Base-by-base conservation (phyloP, 2,329 filamentous ascomycete species). In the Pyrenophora teres region DNA sequence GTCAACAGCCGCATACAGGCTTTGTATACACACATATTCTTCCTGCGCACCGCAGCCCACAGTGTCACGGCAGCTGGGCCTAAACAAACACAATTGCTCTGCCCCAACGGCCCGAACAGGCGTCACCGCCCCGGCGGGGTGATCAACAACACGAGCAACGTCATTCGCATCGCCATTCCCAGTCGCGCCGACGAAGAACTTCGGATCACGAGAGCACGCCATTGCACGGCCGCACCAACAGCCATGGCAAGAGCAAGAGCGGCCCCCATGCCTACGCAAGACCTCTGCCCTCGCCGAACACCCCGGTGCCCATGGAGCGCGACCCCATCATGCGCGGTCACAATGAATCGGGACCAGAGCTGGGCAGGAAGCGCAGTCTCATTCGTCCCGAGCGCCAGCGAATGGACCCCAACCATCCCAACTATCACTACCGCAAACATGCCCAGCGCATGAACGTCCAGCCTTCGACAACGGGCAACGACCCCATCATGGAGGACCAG, bases 381-480 rank as follows among this genome's bases (percentile, higher is more conserved):
- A 87, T 99, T 69, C 83, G 89, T 56, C 94, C 94, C 0, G 94
- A 99, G 76, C 85, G 94, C 60, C 88, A 88, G 67, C 85, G 89
- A 63, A 90, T 96, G 62, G 89, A 92, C 63, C 86, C 83, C 59
- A 89, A 92, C 63, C 92, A 97, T 71, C 92, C 92, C 12, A 95
- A 97, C 73, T 99, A 97, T 70, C 84, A 97, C 76, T 99, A 99
- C 75, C 87, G 91, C 62, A 89, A 96, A 72, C 92, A 96, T 83
- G 92, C 95, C 8, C 89, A 92, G 65, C 89, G 93, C 59, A 97
- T 99, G 92, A 83, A 87, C 48, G 88, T 92, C 4, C 81, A 91
- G 59, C 94, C 95, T 0, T 97, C 94, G 0, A 89, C 90, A 6
- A 97, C 94, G 0, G 94, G 94, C 54, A 89, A 96, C 64, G 92